These are phyloP conservation scores for Piper longum DNA, from an alignment of 164 flowering plant genomes.

Conservation along the genomic window DNA sequence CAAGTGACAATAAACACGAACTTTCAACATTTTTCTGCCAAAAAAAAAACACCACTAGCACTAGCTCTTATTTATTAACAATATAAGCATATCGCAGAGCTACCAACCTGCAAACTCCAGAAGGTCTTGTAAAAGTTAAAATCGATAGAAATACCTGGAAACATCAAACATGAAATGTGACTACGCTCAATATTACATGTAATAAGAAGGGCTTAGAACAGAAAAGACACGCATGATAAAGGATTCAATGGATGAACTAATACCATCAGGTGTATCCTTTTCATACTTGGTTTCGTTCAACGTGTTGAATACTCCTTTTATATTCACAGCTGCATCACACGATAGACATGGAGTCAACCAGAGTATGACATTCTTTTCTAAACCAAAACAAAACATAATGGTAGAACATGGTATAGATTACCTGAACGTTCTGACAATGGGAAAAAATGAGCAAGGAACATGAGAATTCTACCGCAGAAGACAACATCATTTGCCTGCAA, in stretches of 20 bases:
- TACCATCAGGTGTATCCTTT: conserved; percentile 87
- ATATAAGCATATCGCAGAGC: not conserved
- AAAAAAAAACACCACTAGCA: no score
- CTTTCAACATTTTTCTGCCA: not conserved
- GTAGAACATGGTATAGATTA: conserved; percentile 4
- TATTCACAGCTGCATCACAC: conserved; percentile 68
- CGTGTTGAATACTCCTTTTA: conserved; percentile 97
- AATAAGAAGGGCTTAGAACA: not conserved
- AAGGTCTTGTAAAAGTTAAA: conserved; percentile 96
- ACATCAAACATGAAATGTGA: not conserved
- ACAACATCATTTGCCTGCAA: conserved; percentile 94
- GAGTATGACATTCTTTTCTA: not conserved
- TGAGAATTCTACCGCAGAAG: conserved; percentile 93
- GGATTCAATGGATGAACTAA: not conserved
- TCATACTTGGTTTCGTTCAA: conserved; percentile 96
- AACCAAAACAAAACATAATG: not conserved
- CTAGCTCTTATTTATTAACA: no score
- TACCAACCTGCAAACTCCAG: conserved; percentile 93
- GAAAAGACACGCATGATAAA: not conserved
- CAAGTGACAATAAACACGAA: not conserved
- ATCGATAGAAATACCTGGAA: conserved; percentile 76
- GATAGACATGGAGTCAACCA: not conserved
- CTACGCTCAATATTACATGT: not conserved
- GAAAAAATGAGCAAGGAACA: conserved; percentile 95
- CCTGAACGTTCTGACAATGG: conserved; percentile 98